Evolutionary conservation across 148 eudicot genomes (phyloP), one percentile per base, ranked within the genome.

Genomic region (Euryodendron excelsum): DNA sequence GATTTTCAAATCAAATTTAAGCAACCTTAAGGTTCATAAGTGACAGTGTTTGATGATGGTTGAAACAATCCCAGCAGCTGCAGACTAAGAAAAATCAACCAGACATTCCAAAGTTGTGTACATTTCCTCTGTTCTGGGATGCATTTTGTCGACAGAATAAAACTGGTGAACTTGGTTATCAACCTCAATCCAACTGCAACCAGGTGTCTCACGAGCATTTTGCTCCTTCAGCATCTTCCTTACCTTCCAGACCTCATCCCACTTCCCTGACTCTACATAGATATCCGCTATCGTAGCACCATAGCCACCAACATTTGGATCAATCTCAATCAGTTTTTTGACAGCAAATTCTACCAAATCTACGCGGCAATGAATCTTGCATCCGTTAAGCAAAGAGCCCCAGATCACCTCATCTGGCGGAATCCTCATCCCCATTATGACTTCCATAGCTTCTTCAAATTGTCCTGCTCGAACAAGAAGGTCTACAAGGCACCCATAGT

Each of bases 151-250:
- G 37, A 88, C 84, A 36, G 93, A 88, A 81, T 82, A 82, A 56
- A 93, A 93, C 62, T 86, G 89, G 84, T 91, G 94, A 36, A 92
- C 77, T 71, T 78, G 77, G 53, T 82, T 84, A 71, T 91, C 90
- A 64, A 89, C 87, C 86, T 93, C 95, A 73, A 93, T 87, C 97
- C 95, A 91, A 78, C 97, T 93, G 78, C 95, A 91, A 59, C 97
- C 95, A 23, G 92, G 93, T 39, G 84, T 73, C 80, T 93, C 91
- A 18, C 87, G 82, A 60, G 82, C 90, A 81, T 89, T 86, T 73
- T 69, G 81, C 73, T 84, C 93, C 75, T 81, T 62, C 87, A 91
- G 59, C 60, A 41, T 83, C 70, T 72, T 87, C 87, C 95, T 84
- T 67, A 84, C 82, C 77, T 78, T 80, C 62, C 84, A 69, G 7